Evolutionary conservation across 2,329 filamentous ascomycete genomes (phyloP).

Genomic region (Trichophyton equinum): DNA sequence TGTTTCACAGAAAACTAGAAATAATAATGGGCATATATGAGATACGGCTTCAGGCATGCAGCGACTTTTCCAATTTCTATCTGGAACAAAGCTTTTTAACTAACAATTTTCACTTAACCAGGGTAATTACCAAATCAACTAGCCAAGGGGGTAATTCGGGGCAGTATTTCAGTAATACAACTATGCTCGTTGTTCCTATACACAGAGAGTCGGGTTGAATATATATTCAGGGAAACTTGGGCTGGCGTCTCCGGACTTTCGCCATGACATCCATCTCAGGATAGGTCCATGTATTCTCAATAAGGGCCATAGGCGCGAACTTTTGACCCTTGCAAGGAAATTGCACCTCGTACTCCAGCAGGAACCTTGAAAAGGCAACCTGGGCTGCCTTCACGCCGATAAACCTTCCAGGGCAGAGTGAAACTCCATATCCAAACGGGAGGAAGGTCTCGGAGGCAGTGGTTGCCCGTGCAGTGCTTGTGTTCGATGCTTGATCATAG

Average conservation of each 20-base stretch:
- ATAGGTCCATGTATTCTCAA: not conserved
- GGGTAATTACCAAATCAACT: too few species aligned
- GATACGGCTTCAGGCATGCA: too few species aligned
- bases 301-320: not conserved
- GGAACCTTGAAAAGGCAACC: not conserved
- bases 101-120: too few species aligned
- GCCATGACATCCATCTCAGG: not conserved
- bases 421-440: not conserved
- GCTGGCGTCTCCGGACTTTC: not conserved
- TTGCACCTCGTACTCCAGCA: not conserved
- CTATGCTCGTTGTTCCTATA: too few species aligned
- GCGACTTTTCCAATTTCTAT: too few species aligned
- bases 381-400: not conserved
- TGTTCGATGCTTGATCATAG: not conserved
- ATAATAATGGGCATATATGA: too few species aligned
- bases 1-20: too few species aligned
- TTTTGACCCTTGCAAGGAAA: not conserved
- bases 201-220: not conserved
- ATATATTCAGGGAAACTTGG: not conserved
- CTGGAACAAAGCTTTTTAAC: too few species aligned
- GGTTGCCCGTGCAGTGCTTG: not conserved
- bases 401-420: conserved; percentile 1
- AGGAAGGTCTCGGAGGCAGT: conserved; percentile 3
- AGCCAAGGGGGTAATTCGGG: too few species aligned
- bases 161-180: too few species aligned